Evolutionary conservation across 306 rosid species (phyloP).

Genomic region (Dalbergia cultrata): DNA sequence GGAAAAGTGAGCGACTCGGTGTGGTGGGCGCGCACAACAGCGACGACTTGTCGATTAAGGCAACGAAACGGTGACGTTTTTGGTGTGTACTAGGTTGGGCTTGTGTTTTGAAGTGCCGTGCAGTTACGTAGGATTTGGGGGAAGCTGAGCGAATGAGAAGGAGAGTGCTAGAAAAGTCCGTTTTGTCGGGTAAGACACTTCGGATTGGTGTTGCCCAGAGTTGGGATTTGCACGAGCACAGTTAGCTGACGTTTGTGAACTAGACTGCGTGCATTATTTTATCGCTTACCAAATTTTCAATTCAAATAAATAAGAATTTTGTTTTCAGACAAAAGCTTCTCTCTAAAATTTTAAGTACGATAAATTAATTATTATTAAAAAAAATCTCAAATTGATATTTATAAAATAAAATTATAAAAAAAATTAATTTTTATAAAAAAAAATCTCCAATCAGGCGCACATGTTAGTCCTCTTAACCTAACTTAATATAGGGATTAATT

Average conservation of each 20-base stretch:
- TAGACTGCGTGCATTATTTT: neutral
- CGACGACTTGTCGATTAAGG: neutral
- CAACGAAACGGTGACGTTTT: slow-evolving; percentile 1
- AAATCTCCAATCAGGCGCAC: too few relatives aligned
- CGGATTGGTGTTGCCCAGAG: too few relatives aligned
- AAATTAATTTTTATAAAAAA: too few relatives aligned
- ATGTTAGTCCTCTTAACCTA: too few relatives aligned
- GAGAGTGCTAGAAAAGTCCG: neutral
- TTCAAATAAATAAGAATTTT: too few relatives aligned
- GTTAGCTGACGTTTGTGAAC: neutral
- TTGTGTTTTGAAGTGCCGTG: neutral
- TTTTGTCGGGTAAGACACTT: neutral
- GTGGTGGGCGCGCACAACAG: neutral
- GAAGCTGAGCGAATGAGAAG: neutral
- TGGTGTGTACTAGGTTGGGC: neutral
- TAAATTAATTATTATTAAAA: too few relatives aligned
- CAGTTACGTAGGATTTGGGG: neutral
- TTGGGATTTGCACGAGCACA: neutral
- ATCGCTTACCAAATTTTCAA: too few relatives aligned
- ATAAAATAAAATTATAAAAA: too few relatives aligned
- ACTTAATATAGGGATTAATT: too few relatives aligned
- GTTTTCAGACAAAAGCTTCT: too few relatives aligned
- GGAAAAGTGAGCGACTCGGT: neutral
- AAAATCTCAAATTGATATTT: too few relatives aligned
- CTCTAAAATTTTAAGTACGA: too few relatives aligned